Conservation (phyloP, 148 eudicot genomes). For the Spergularia bocconei region DNA sequence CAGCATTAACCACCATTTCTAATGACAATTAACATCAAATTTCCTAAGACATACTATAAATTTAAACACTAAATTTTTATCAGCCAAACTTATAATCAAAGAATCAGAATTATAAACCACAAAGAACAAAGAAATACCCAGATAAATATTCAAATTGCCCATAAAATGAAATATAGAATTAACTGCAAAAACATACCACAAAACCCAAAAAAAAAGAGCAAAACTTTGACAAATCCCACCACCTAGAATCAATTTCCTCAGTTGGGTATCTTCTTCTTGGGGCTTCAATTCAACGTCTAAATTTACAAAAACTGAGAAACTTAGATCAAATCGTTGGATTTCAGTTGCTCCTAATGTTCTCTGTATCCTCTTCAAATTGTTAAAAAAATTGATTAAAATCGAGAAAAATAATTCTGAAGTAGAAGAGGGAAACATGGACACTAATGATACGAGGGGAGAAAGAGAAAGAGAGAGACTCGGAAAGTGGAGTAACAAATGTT, state of each 20-base stretch:
- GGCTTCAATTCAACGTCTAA: background rate
- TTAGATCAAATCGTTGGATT: constrained; percentile 7
- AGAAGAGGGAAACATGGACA: background rate
- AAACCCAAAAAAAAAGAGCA: constrained; percentile 1
- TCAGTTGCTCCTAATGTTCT: background rate
- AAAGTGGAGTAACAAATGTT: background rate
- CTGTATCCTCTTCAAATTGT: background rate
- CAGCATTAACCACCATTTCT: background rate
- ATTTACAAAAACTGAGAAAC: constrained; percentile 2
- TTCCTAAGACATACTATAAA: background rate
- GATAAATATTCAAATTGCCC: background rate
- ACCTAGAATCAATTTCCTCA: background rate
- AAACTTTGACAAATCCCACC: constrained; percentile 9
- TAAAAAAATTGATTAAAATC: background rate
- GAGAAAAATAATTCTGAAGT: too few species aligned
- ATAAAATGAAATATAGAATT: constrained; percentile 12
- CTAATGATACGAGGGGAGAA: constrained; percentile 2
- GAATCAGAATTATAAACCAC: constrained; percentile 1
- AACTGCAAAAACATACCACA: constrained; percentile 17
- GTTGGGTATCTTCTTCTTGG: constrained; percentile 1
- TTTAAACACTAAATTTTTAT: background rate
- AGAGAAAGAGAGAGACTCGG: background rate
- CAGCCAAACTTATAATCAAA: background rate
- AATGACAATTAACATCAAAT: background rate
- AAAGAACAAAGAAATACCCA: background rate